Conservation (phyloP, 1,284 basidiomycete species). For the Ceratobasidium sp. region DNA sequence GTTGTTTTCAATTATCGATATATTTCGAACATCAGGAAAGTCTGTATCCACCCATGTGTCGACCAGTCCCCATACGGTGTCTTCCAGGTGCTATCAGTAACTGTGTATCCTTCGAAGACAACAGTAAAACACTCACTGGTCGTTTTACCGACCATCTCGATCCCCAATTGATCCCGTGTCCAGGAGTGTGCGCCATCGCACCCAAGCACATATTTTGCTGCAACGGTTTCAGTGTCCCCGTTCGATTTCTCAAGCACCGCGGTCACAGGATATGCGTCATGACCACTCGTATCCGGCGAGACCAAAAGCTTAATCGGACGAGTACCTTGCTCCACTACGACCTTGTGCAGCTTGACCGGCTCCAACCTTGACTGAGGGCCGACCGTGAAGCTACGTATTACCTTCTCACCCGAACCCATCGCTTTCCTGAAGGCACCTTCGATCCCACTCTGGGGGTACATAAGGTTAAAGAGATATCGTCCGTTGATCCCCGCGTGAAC, state of each 20-base stretch:
- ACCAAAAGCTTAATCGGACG: conserved; percentile 67
- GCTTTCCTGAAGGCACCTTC: conserved; percentile 77
- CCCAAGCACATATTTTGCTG: conserved; percentile 74
- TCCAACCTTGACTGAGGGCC: background rate
- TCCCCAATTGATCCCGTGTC: conserved; percentile 76
- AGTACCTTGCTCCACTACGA: conserved; percentile 71
- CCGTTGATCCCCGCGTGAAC: conserved; percentile 17
- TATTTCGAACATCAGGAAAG: conserved; percentile 81
- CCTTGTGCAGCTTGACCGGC: conserved; percentile 55
- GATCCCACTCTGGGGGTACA: conserved; percentile 52
- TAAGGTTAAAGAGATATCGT: background rate
- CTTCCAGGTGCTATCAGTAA: conserved; percentile 52
- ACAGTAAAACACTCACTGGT: conserved; percentile 60
- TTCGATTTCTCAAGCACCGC: conserved; percentile 56
- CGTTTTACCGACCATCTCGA: conserved; percentile 82
- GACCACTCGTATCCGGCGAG: conserved; percentile 60
- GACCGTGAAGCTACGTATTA: conserved; percentile 1
- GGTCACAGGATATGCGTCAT: conserved; percentile 68
- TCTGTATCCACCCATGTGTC: conserved; percentile 79
- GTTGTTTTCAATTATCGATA: conserved; percentile 29
- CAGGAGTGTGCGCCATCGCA: conserved; percentile 82
- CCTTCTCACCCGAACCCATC: conserved; percentile 57
- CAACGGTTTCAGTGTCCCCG: conserved; percentile 63
- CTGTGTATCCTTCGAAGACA: conserved; percentile 28
- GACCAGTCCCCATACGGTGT: conserved; percentile 84